Conservation (phyloP, 1,139 yeast species). For the Kurtzmaniella natalensis region DNA sequence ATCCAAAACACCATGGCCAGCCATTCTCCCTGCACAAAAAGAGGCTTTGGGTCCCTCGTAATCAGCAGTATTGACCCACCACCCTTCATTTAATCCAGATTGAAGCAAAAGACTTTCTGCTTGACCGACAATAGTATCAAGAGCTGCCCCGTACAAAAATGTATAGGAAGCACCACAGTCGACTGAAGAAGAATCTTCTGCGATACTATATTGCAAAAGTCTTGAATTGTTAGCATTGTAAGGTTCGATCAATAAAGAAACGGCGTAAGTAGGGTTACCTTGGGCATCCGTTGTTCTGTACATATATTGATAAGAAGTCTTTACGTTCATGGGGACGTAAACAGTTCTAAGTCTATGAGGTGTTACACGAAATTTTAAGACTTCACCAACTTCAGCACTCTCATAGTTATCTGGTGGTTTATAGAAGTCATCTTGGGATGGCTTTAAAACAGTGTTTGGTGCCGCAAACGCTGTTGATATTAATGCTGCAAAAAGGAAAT, state of each 20-base stretch:
- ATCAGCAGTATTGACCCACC: conserved; percentile 18
- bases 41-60: conserved; percentile 18
- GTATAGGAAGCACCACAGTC: conserved; percentile 19
- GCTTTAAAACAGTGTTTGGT: conserved; percentile 6
- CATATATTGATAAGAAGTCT: conserved; percentile 8
- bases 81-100: conserved; percentile 17
- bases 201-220: conserved; percentile 16
- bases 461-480: conserved; percentile 2
- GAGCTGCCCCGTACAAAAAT: conserved; percentile 12
- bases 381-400: conserved; percentile 18
- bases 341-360: conserved; percentile 17
- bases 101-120: conserved; percentile 13
- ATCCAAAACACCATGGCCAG: conserved; percentile 18
- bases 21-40: conserved; percentile 17
- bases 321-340: conserved; percentile 8
- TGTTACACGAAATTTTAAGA: conserved; percentile 20
- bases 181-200: conserved; percentile 15
- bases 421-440: conserved; percentile 26
- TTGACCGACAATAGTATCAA: conserved; percentile 9
- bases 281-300: conserved; percentile 6
- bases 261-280: conserved; percentile 16
- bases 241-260: conserved; percentile 18
- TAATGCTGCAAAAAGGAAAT: background rate
- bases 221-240: conserved; percentile 16
- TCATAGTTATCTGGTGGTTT: conserved; percentile 23